Conservation (phyloP, 371 early-diverging fungal genomes). For the Smittium mucronatum region DNA sequence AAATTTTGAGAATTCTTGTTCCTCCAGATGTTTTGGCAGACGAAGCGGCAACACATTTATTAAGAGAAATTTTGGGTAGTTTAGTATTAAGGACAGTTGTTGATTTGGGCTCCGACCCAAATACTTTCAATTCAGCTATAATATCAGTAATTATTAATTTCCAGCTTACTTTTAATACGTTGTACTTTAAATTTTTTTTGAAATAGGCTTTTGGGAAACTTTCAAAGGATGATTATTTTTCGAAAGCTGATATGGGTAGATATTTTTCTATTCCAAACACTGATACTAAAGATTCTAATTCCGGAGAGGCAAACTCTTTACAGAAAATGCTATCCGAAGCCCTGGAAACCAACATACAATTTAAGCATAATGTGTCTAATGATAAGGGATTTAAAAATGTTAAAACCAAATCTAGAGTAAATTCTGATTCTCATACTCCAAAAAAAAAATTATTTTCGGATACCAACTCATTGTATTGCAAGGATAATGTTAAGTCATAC, state of each 20-base stretch:
- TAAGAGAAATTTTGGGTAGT: conserved; percentile 30
- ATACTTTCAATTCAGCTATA: conserved; percentile 26
- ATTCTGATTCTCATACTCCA: not conserved
- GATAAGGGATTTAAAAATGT: not conserved
- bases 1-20: conserved; percentile 24
- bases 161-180: not conserved
- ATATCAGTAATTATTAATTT: conserved; percentile 14
- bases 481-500: not conserved
- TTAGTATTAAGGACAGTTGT: conserved; percentile 30
- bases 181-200: not conserved
- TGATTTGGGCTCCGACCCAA: conserved; percentile 26
- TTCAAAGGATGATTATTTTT: conserved; percentile 25
- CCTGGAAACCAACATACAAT: not conserved
- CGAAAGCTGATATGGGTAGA: conserved; percentile 24
- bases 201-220: conserved; percentile 16
- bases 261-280: conserved; percentile 17
- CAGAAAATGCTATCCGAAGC: not conserved
- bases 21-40: conserved; percentile 25
- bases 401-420: not conserved
- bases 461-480: not conserved
- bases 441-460: not conserved
- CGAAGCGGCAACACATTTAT: conserved; percentile 24
- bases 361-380: not conserved
- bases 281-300: not conserved
- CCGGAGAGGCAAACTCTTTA: not conserved